Evolutionary conservation across 306 rosid species (phyloP), one percentile per base, ranked within the genome.

Genomic region (Cicer bijugum): DNA sequence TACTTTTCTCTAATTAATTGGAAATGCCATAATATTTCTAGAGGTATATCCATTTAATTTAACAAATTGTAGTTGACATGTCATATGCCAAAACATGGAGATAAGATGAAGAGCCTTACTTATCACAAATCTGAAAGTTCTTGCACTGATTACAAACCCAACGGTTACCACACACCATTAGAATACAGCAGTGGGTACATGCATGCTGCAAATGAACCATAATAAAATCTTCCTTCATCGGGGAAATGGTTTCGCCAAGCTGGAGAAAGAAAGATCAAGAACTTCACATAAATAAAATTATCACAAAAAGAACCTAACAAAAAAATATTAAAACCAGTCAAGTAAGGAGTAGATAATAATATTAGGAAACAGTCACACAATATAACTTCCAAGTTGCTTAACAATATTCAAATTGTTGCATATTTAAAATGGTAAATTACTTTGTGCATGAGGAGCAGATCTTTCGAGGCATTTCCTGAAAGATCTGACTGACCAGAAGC

Each of bases 161-260:
- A 56, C 91, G 88, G 76, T 72, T 87, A 74, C 96, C 97, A 8
- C 92, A 91, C 64, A 89, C 96, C 97, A 94, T 91, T 55, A 94
- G 85, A 76, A 82, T 68, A 78, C 97, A 89, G 64, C 98, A 94
- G 80, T 88, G 92, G 63, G 63, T 72, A 83, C 98, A 91, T 1
- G 92, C 84, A 61, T 91, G 90, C 86, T 91, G 97, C 85, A 95
- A 82, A 86, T 95, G 99, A 84, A 95, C 99, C 97, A 95, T 91
- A 66, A 95, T 91, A 77, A 91, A 91, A 82, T 95, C 99, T 75
- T 95, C 99, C 93, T 95, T 95, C 97, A 95, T 95, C 0, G 97
- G 97, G 82, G 80, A 72, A 78, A 95, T 95, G 77, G 97, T 91
- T 84, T 95, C 99, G 74, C 99, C 99, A 69, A 95, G 97, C 99